Base-by-base conservation (phyloP, 768 basidiomycete species). In the Mycena indigotica region DNA sequence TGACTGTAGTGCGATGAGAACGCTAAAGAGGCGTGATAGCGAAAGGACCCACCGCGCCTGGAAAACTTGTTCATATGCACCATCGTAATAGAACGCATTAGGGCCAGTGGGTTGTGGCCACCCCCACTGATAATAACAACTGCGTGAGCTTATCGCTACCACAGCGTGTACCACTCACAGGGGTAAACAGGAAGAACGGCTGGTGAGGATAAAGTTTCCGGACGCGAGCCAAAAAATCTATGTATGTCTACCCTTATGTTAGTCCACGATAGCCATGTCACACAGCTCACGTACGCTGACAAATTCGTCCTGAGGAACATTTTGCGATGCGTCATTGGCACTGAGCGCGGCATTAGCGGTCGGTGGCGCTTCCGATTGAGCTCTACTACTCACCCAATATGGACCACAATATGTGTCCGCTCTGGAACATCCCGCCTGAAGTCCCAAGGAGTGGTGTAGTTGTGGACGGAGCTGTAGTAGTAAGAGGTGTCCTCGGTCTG, bases 401-500 rank as follows among this genome's bases (percentile, higher is more conserved):
- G 80, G n/a, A 84, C 78, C 2, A 85, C 77, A 52, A 84, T 65
- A 57, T 84, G 81, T 2, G 82, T 83, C 5, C 81, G 68, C 0
- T 70, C 57, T 6, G 81, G 81, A 2, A 66, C 61, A 58, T 86
- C 83, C 3, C 75, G 71, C 3, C 66, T 56, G 62, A 86, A 84
- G 60, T 84, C 65, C 83, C 83, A 85, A 3, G 80, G 78, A 1
- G 84, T 85, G 3, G 82, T 85, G 68, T 73, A 84, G 66, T 85
- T 84, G 69, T 85, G 84, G 63, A 84, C 80, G 10, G 73, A 70
- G 0, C 77, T 81, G 64, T 79, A 80, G 63, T 73, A 80, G 60
- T 74, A 85, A 1, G 81, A 81, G 2, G 79, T 82, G 60, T 85
- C 82, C 66, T 85, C 83, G 1, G 82, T 84, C 81, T 84, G n/a